Conservation (phyloP, 768 basidiomycete species). For the Myochromella boudieri region DNA sequence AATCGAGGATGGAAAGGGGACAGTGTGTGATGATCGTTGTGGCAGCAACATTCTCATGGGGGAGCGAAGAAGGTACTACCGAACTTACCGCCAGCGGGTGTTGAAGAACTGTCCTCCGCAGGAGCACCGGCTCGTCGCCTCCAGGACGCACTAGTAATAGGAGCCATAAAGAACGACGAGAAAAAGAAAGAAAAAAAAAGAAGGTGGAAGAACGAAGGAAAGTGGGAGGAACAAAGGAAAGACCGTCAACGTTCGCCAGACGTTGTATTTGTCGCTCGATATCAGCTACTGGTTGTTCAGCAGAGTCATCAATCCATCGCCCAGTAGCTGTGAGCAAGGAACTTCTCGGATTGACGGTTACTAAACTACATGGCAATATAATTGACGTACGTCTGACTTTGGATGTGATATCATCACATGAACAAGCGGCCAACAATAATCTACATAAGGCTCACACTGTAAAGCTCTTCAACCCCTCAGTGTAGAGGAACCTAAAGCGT, state of each 20-base stretch:
- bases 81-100: slow-evolving; percentile 18
- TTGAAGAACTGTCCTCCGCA: slow-evolving; percentile 6
- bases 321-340: neutral
- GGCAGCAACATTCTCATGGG: too few relatives aligned
- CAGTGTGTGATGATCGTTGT: neutral
- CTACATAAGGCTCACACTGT: too few relatives aligned
- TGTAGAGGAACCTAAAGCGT: too few relatives aligned
- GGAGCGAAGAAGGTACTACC: neutral
- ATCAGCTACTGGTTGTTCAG: slow-evolving; percentile 5
- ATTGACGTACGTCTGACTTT: too few relatives aligned
- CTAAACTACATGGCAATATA: neutral
- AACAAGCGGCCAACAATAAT: too few relatives aligned
- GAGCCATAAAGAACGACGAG: slow-evolving; percentile 17
- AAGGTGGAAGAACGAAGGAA: slow-evolving; percentile 5
- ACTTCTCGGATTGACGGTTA: slow-evolving; percentile 7
- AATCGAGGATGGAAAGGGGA: neutral
- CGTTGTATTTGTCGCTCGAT: neutral
- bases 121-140: slow-evolving; percentile 15
- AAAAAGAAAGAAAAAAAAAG: slow-evolving; percentile 12
- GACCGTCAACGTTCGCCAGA: slow-evolving; percentile 8
- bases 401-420: too few relatives aligned
- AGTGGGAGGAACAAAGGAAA: slow-evolving; percentile 7
- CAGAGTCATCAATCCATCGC: slow-evolving; percentile 6
- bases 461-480: too few relatives aligned
- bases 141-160: slow-evolving; percentile 18